phyloP scores from a whole-genome alignment of 306 rosid genomes.

The Astragalus membranaceus region DNA sequence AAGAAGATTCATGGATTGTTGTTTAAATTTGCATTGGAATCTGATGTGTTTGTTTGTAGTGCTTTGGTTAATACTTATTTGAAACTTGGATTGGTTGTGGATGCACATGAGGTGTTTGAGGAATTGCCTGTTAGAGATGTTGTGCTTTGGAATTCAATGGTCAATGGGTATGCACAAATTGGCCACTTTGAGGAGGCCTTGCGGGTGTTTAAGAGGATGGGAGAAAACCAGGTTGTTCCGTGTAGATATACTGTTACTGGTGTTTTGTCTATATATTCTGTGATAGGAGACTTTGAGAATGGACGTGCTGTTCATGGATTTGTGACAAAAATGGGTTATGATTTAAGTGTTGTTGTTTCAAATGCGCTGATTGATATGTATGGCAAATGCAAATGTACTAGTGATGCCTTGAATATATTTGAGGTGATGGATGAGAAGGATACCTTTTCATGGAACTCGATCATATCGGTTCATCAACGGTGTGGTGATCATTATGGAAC shows the following conservation, averaged over 20 bases:
- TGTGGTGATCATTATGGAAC: slow-evolving; percentile 50
- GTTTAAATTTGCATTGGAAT: slow-evolving; percentile 67
- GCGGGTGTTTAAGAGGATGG: slow-evolving; percentile 55
- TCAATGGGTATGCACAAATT: slow-evolving; percentile 65
- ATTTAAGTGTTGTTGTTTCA: slow-evolving; percentile 48
- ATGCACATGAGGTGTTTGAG: slow-evolving; percentile 59
- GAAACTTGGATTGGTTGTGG: slow-evolving; percentile 44
- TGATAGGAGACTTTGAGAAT: slow-evolving; percentile 42
- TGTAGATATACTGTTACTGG: slow-evolving; percentile 59
- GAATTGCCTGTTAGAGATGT: slow-evolving; percentile 65
- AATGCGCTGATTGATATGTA: slow-evolving; percentile 79
- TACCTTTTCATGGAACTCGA: slow-evolving; percentile 80
- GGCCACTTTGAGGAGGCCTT: slow-evolving; percentile 62
- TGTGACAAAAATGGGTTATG: slow-evolving; percentile 59
- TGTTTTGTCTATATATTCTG: slow-evolving; percentile 54
- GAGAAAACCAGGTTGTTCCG: slow-evolving; percentile 44
- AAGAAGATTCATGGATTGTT: slow-evolving; percentile 62
- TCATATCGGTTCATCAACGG: slow-evolving; percentile 56
- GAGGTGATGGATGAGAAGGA: slow-evolving; percentile 68
- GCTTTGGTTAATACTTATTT: slow-evolving; percentile 64
- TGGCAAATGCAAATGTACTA: slow-evolving; percentile 65
- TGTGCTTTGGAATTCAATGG: slow-evolving; percentile 85
- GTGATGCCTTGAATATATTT: slow-evolving; percentile 53
- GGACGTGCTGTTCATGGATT: slow-evolving; percentile 65
- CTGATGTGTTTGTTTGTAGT: slow-evolving; percentile 75